phyloP scores from a whole-genome alignment of 768 basidiomycete species.

The Collybia sp. region DNA sequence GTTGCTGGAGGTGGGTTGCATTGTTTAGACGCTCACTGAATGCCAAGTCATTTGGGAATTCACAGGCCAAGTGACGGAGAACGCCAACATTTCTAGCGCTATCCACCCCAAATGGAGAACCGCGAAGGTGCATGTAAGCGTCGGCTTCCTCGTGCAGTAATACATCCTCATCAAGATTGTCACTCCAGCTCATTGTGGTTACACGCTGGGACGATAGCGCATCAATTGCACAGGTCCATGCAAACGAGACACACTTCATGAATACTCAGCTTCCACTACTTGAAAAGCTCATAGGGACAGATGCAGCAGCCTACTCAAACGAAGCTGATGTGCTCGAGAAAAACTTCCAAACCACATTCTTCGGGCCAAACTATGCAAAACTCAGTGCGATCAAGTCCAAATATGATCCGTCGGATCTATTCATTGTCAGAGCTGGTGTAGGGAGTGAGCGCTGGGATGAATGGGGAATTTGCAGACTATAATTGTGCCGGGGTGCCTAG shows the following conservation, averaged over 20 bases:
- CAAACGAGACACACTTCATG: no score
- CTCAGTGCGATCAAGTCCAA: constrained; percentile 36
- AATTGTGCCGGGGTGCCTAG: no score
- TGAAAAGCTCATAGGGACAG: no score
- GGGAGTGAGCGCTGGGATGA: constrained; percentile 47
- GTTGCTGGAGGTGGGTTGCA: not conserved
- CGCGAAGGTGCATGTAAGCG: constrained; percentile 30
- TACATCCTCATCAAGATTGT: not conserved
- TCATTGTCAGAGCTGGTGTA: constrained; percentile 41
- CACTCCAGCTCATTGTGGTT: constrained; percentile 10
- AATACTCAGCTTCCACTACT: no score
- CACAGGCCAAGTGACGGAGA: constrained; percentile 26
- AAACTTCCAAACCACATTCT: constrained; percentile 39
- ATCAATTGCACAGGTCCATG: not conserved
- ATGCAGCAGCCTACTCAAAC: constrained; percentile 10
- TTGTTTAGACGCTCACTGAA: not conserved
- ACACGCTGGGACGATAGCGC: constrained; percentile 12
- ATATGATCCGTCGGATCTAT: constrained; percentile 41
- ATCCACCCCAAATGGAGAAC: constrained; percentile 30
- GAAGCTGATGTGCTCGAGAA: constrained; percentile 24
- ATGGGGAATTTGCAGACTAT: not conserved
- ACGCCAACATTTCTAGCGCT: constrained; percentile 24
- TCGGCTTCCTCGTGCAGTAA: not conserved
- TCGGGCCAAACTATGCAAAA: constrained; percentile 35
- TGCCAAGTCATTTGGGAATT: not conserved